These are phyloP conservation scores for Athelia sp. DNA, from an alignment of 1,284 basidiomycete species.

Conservation along the genomic window DNA sequence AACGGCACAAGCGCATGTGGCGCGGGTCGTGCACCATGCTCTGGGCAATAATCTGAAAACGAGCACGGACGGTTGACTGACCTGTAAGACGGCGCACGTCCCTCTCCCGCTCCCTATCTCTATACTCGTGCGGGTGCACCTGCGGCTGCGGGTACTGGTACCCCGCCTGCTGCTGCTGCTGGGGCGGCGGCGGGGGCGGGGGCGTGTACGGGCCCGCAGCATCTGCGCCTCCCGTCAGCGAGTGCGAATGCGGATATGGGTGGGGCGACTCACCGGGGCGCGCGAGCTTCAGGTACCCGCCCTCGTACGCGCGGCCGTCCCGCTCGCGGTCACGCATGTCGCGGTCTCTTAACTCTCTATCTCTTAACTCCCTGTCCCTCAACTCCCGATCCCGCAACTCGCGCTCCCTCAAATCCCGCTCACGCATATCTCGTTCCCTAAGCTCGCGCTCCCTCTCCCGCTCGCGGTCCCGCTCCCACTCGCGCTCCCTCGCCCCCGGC, in stretches of 20 bases:
- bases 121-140: background rate
- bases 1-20: background rate
- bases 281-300: too few relatives aligned
- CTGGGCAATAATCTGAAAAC: background rate
- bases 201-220: too few relatives aligned
- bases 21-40: background rate
- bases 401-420: constrained; percentile 22
- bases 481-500: background rate
- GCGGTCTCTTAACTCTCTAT: too few relatives aligned
- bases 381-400: too few relatives aligned
- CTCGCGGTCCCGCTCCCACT: constrained; percentile 10
- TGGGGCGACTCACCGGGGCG: too few relatives aligned
- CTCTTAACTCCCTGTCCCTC: too few relatives aligned
- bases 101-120: background rate
- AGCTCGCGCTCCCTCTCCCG: constrained; percentile 12
- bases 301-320: too few relatives aligned
- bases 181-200: constrained; percentile 3
- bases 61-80: background rate
- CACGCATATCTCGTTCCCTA: constrained; percentile 21
- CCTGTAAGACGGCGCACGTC: background rate
- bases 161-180: constrained; percentile 1
- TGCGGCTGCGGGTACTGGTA: background rate
- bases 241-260: too few relatives aligned
- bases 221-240: too few relatives aligned
- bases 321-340: too few relatives aligned